A percentile compares a stretch with the other conserved stretches of the same genome.
Conservation (phyloP, 2,329 filamentous ascomycete species). For the Penicillium aurantiogriseum region DNA sequence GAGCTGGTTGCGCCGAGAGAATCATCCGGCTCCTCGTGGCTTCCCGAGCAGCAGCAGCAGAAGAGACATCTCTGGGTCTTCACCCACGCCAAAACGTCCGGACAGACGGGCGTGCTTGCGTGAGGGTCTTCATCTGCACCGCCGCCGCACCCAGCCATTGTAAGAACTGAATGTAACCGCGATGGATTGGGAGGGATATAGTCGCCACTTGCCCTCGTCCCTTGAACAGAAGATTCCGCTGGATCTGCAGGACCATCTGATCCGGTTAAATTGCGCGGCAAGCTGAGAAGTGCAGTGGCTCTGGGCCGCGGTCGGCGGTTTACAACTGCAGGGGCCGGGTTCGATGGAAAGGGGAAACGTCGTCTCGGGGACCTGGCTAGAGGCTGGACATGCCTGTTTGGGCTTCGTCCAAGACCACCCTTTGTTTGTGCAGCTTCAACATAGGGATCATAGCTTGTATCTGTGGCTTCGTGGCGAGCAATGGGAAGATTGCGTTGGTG, state of each 20-base stretch:
- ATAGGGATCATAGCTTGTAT: not conserved
- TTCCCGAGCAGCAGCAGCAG: slow-evolving; percentile 9
- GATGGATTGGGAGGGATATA: slow-evolving; percentile 3
- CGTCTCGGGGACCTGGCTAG: not conserved
- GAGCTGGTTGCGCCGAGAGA: slow-evolving; percentile 10
- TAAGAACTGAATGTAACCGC: not conserved
- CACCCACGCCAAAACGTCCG: slow-evolving; percentile 5
- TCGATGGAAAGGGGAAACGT: not conserved
- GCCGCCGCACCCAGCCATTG: not conserved
- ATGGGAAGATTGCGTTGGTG: slow-evolving; percentile 30
- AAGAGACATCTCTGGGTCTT: slow-evolving; percentile 9
- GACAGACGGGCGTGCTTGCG: not conserved
- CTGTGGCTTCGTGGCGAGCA: slow-evolving; percentile 15
- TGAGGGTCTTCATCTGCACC: not conserved
- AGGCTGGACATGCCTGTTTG: not conserved
- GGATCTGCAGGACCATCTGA: not conserved
- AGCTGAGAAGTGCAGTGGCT: not conserved
- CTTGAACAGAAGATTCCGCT: not conserved
- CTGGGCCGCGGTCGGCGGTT: slow-evolving; percentile 1
- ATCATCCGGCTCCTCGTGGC: not conserved
- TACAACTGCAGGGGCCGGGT: not conserved
- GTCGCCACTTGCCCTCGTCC: not conserved
- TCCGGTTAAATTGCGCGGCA: not conserved
- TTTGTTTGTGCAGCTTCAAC: slow-evolving; percentile 1
- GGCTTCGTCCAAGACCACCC: not conserved